Evolutionary conservation across 2,329 filamentous ascomycete genomes (phyloP).

Genomic region (Cercospora beticola): DNA sequence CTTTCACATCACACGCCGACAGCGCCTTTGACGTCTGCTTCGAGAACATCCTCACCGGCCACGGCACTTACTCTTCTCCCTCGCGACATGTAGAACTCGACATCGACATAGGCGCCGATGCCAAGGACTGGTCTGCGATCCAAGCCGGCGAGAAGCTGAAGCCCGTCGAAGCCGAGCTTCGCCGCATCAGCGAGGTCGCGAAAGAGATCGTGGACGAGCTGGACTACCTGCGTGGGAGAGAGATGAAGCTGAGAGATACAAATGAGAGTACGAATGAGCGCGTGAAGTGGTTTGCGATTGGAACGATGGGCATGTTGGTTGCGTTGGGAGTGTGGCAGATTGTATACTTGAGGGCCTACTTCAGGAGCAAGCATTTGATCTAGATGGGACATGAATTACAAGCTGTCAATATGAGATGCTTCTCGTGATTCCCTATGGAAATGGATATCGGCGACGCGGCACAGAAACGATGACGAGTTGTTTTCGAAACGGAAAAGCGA

Average conservation of each 20-base stretch:
- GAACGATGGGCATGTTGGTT: slow-evolving; percentile 87
- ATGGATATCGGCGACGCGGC: background rate
- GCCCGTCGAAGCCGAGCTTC: slow-evolving; percentile 91
- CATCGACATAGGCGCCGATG: slow-evolving; percentile 93
- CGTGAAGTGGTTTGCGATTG: slow-evolving; percentile 97
- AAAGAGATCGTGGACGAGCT: slow-evolving; percentile 88
- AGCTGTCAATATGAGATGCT: background rate
- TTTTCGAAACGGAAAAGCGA: background rate
- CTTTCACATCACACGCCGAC: slow-evolving; percentile 90
- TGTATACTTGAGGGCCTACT: slow-evolving; percentile 95
- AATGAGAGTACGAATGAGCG: slow-evolving; percentile 99
- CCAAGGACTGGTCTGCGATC: slow-evolving; percentile 96
- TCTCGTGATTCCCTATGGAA: background rate
- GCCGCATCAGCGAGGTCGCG: slow-evolving; percentile 87
- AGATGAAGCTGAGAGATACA: slow-evolving; percentile 95
- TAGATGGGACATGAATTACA: slow-evolving; percentile 29
- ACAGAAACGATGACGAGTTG: background rate
- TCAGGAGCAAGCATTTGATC: slow-evolving; percentile 67
- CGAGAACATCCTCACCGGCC: slow-evolving; percentile 71
- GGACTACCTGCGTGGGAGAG: slow-evolving; percentile 86
- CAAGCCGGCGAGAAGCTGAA: slow-evolving; percentile 97
- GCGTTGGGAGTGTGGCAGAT: slow-evolving; percentile 95
- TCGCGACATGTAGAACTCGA: slow-evolving; percentile 82
- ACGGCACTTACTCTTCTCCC: slow-evolving; percentile 47
- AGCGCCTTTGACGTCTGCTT: slow-evolving; percentile 96